Evolutionary conservation across 257 asterid species (phyloP).

Genomic region (Mitragyna speciosa): DNA sequence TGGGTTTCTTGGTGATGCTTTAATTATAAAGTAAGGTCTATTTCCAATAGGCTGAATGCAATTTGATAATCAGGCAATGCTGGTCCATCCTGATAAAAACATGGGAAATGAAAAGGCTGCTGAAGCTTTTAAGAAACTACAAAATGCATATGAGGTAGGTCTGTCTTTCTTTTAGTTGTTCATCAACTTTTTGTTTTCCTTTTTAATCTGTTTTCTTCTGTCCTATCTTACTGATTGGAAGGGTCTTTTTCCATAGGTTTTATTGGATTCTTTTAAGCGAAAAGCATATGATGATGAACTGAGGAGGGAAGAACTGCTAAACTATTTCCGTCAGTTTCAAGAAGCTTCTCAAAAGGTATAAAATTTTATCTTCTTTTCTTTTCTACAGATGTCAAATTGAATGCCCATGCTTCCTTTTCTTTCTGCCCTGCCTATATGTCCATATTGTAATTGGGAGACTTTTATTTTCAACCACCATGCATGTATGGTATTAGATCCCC

Average conservation of each 20-base stretch:
- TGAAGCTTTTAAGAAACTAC: conserved; percentile 97
- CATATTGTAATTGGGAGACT: no score
- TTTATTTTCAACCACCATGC: no score
- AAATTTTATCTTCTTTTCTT: not conserved
- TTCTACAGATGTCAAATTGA: not conserved
- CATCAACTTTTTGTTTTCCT: not conserved
- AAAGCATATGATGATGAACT: conserved; percentile 90
- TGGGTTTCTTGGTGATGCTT: not conserved
- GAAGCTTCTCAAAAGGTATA: conserved; percentile 68
- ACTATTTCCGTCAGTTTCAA: conserved; percentile 74
- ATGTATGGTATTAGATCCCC: no score
- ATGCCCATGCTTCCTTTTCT: not conserved
- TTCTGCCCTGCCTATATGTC: no score
- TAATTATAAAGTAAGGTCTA: not conserved
- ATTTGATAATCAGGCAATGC: conserved; percentile 76
- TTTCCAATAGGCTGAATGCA: conserved; percentile 18
- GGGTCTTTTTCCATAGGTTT: conserved; percentile 49
- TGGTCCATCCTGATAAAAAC: conserved; percentile 98
- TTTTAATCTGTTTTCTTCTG: not conserved
- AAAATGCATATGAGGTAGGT: conserved; percentile 91
- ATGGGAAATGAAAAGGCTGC: conserved; percentile 96
- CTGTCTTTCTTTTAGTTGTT: not conserved
- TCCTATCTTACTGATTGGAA: conserved; percentile 22
- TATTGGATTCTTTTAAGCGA: conserved; percentile 75
- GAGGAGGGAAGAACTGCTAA: conserved; percentile 84